phyloP scores from a whole-genome alignment of 148 eudicot genomes.

The Silene latifolia region DNA sequence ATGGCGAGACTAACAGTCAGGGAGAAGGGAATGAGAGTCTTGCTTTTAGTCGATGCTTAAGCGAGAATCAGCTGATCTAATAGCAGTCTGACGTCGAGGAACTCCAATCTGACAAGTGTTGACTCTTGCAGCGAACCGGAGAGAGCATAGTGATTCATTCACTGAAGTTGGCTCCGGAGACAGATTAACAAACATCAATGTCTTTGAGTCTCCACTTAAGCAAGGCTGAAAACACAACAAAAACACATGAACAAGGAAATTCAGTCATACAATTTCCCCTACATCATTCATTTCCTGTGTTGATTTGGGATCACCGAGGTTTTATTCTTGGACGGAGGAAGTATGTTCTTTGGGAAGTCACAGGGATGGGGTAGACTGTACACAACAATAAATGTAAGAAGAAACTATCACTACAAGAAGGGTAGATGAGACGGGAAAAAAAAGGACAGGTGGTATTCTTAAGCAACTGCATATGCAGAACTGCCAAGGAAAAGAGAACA shows the following conservation, averaged over 20 bases:
- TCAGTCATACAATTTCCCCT: background rate
- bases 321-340: no score
- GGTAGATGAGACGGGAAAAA: background rate
- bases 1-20: conserved; percentile 14
- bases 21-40: no score
- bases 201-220: conserved; percentile 75
- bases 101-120: conserved; percentile 74
- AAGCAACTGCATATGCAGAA: no score
- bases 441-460: no score
- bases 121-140: conserved; percentile 68
- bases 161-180: conserved; percentile 65
- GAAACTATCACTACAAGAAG: no score
- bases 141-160: conserved; percentile 64
- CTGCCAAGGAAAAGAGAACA: no score
- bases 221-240: conserved; percentile 49
- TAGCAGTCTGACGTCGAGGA: conserved; percentile 62
- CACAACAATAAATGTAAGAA: no score
- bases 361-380: no score
- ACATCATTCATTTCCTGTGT: no score
- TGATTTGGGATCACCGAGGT: no score
- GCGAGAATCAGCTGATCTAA: conserved; percentile 52
- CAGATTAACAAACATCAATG: conserved; percentile 70
- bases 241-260: background rate
- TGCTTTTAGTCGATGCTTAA: conserved; percentile 47
- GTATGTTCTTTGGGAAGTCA: no score